Percentiles rank a stretch among this genome's conserved stretches.
These are phyloP conservation scores for Podospora bellae-mahoneyi DNA, from an alignment of 495 filamentous ascomycete genomes.

Conservation along the genomic window DNA sequence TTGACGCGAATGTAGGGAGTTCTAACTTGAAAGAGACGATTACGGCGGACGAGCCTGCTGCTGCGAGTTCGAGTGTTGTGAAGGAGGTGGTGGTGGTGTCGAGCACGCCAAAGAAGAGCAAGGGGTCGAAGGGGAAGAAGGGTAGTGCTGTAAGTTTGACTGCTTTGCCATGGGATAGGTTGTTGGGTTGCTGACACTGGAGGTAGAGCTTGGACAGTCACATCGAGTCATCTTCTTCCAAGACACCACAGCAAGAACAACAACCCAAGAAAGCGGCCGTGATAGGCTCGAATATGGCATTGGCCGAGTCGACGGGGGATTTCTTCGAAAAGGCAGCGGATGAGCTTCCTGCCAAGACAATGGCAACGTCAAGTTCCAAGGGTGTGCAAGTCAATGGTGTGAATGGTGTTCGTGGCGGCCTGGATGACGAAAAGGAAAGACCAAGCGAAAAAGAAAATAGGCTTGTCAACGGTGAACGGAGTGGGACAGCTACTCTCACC, in stretches of 20 bases:
- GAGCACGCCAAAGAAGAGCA: not conserved
- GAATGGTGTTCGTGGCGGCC: not conserved
- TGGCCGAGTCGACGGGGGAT: slow-evolving; percentile 22
- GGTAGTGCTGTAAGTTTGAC: slow-evolving; percentile 17
- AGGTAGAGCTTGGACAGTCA: slow-evolving; percentile 8
- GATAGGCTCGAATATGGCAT: not conserved
- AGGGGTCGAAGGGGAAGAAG: slow-evolving; percentile 8
- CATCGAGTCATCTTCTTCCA: not conserved
- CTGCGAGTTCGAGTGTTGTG: not conserved
- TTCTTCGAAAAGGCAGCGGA: slow-evolving; percentile 22
- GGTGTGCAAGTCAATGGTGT: not conserved
- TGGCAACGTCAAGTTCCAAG: not conserved
- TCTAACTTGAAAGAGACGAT: not conserved
- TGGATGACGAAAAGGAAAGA: not conserved
- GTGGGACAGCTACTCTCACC: not conserved
- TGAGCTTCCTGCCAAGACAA: slow-evolving; percentile 11
- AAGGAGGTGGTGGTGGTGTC: not conserved
- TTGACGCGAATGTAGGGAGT: slow-evolving; percentile 24
- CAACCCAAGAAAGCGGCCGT: no score
- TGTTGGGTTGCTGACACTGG: not conserved
- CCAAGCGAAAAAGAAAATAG: not conserved
- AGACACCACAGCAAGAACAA: not conserved
- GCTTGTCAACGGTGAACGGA: not conserved
- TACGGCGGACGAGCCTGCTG: not conserved
- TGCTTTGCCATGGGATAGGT: not conserved